Base-by-base conservation (phyloP, 108 stramenopile genomes). In the Mediolabrus comicus region DNA sequence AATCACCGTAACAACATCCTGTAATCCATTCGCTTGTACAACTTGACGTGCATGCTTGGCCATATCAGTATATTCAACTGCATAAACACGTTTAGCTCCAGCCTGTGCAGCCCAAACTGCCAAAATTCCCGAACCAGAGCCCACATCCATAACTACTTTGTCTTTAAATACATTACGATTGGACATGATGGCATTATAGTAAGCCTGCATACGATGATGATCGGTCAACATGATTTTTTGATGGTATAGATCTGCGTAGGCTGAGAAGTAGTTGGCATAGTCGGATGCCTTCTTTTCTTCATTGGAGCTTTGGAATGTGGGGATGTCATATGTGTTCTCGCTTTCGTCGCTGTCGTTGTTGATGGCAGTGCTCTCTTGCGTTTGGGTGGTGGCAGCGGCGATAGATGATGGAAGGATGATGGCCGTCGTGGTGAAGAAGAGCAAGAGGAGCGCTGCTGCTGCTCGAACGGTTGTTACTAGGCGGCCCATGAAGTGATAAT, bases 141-240 rank as follows among this genome's bases (percentile, higher is more conserved):
- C 98, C 22, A 99, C 95, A 75, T 99, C 98, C 95, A 99, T 92
- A 27, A 99, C 97, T 11, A 96, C 87, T 86, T 99, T 99, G 60
- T 95, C 98, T 72, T 88, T 89, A 70, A 99, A 98, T 11, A 92
- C 71, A 55, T 87, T 88, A n/a, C 82, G 17, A 77, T 99, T 99
- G n/a, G 93, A 92, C 58, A 97, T 76, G 70, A 99, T 98, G 25
- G 98, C 98, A 8, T 90, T 67, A 63, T 98, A 96, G 75, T 99
- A 99, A 16, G 97, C 97, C 6, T 92, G 93, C 98, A 99, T 98
- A 29, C 98, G 91, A 69, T 94, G 90, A 72, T 96, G 95, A 74
- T 99, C 98, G 29, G 95, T 95, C 27, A 99, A 82, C 98, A 98
- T 98, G 72, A 96, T 95, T 79, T 98, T 99, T 71, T 99, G 98